Conservation (phyloP, 2,329 filamentous ascomycete species). For the Fusarium incarnatum region DNA sequence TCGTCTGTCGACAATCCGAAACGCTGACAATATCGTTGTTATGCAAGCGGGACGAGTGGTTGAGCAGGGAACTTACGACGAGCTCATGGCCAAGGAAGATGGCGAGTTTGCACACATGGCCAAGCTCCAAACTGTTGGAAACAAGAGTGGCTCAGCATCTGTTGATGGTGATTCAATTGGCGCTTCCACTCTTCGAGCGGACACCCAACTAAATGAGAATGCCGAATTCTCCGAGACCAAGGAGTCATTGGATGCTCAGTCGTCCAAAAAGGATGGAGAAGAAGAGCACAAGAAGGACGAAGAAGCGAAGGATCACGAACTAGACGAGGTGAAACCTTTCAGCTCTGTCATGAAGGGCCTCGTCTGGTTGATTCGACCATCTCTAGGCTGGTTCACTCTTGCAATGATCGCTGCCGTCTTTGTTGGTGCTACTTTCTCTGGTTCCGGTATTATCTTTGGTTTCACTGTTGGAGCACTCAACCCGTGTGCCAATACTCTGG, state of each 20-base stretch:
- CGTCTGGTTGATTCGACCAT: constrained; percentile 53
- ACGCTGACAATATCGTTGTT: constrained; percentile 76
- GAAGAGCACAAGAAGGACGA: constrained; percentile 23
- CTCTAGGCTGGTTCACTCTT: constrained; percentile 53
- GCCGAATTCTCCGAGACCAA: constrained; percentile 19
- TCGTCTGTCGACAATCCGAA: constrained; percentile 68
- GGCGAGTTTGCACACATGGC: constrained; percentile 66
- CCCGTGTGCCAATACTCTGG: constrained; percentile 55
- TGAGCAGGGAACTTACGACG: constrained; percentile 72
- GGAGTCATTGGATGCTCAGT: constrained; percentile 4
- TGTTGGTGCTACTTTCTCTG: constrained; percentile 65
- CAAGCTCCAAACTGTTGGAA: constrained; percentile 54
- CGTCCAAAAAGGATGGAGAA: constrained; percentile 1
- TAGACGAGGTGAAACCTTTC: constrained; percentile 54
- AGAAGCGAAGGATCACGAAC: constrained; percentile 50
- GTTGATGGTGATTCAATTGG: constrained; percentile 41
- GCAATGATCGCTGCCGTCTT: constrained; percentile 59
- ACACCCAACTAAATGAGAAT: constrained; percentile 24
- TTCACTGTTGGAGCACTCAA: constrained; percentile 58
- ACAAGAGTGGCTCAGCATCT: constrained; percentile 45
- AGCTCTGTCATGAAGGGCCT: constrained; percentile 54
- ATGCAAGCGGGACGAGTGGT: constrained; percentile 68
- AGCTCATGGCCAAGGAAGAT: constrained; percentile 64
- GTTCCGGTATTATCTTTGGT: constrained; percentile 64
- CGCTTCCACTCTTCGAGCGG: constrained; percentile 26